Base-by-base conservation (phyloP, 495 filamentous ascomycete species). In the Alectoria sarmentosa region DNA sequence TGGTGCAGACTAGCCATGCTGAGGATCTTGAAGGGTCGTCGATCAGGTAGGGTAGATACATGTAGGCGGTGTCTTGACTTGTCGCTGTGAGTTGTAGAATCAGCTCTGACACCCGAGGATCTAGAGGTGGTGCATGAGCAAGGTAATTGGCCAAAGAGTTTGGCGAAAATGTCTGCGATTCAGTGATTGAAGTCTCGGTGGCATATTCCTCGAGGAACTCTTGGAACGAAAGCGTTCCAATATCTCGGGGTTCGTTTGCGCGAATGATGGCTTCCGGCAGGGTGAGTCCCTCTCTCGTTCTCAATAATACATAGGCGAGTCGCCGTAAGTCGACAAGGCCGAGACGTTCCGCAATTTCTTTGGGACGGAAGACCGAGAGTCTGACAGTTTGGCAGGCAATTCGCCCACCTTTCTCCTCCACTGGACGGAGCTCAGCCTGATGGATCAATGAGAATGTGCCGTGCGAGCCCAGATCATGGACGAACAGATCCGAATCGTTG, bases 401-500 rank as follows among this genome's bases (percentile, higher is more conserved):
- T 56, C 41, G 0, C 19, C 28, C 21, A 48, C 15, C 36, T 69
- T 68, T 3, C 15, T 66, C 42, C 2, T 38, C n/a, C 14, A 21
- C n/a, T 13, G 61, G 10, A 39, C 46, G 52, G 3, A 69, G 21
- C 14, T 78, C 69, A 65, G 77, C 15, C 39, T 41, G 39, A 19
- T 64, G 9, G 85, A 84, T 58, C 78, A 73, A 30, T 91, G 75
- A 67, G 2, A 90, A 84, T 8, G 76, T 73, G 3, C 87, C 84
- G 26, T 78, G 48, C 0, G 67, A 34, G 3, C 87, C 88, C 7
- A 90, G 76, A 57, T 89, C 80, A 69, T 90, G 80, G 0, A 90
- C 77, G 28, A 91, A 75, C n/a, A 91, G 76, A 68, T 92, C 89
- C 1, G 89, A 91, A 69, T 92, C 89, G 32, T 79, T 82, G 11